phyloP scores from a whole-genome alignment of 2,329 filamentous ascomycete genomes.

The Catunica adiposa region DNA sequence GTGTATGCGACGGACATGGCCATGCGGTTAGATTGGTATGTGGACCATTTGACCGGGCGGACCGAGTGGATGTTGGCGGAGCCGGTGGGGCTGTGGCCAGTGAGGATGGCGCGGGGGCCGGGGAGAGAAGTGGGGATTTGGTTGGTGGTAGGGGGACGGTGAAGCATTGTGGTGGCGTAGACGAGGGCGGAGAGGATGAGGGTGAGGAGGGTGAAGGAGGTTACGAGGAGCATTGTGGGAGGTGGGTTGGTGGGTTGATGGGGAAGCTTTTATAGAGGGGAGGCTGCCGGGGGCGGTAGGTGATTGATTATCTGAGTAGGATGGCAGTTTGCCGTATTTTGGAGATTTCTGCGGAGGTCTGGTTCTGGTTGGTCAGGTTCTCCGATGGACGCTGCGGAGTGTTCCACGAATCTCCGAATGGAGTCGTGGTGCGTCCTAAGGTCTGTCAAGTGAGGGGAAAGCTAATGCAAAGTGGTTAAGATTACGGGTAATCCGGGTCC shows the following conservation, averaged over 20 bases:
- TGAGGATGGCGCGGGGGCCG: conserved; percentile 13
- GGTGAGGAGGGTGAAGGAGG: conserved; percentile 3
- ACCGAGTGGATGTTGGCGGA: conserved; percentile 15
- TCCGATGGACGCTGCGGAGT: no score
- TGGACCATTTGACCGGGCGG: conserved; percentile 14
- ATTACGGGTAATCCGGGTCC: no score
- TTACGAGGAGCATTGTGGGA: conserved; percentile 9
- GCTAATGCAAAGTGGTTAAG: no score
- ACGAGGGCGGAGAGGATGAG: conserved; percentile 4
- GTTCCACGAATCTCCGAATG: no score
- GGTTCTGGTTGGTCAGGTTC: no score
- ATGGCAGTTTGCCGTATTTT: not conserved
- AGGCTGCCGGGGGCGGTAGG: not conserved
- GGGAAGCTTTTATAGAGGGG: conserved; percentile 3
- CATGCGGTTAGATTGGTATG: conserved; percentile 21
- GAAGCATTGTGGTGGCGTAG: conserved; percentile 5
- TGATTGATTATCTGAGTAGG: not conserved
- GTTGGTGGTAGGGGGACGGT: conserved; percentile 8
- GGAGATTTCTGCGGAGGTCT: not conserved
- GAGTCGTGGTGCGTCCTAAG: no score
- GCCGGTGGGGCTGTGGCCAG: conserved; percentile 11
- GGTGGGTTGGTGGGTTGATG: not conserved
- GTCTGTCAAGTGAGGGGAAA: no score
- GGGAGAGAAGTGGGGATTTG: conserved; percentile 12
- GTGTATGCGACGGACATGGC: conserved; percentile 28